Conservation (phyloP, 1,284 basidiomycete species). For the Cryptococcus wingfieldii region DNA sequence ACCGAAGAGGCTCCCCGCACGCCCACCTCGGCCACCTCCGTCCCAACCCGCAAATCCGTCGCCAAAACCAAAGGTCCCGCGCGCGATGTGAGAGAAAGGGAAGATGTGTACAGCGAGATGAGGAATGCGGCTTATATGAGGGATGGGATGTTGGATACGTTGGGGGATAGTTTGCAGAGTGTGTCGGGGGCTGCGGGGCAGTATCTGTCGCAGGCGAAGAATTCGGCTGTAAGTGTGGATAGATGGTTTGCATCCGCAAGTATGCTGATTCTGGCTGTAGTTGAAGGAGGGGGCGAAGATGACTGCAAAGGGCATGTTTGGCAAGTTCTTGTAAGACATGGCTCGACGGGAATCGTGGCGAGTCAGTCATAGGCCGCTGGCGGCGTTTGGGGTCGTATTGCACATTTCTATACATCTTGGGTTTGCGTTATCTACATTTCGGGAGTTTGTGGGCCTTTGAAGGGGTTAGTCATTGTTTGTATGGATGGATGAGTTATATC, state of each 20-base stretch:
- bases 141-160: constrained; percentile 31
- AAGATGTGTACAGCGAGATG: constrained; percentile 43
- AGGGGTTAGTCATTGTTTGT: too few relatives aligned
- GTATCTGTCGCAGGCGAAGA: constrained; percentile 38
- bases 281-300: constrained; percentile 46
- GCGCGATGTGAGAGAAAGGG: constrained; percentile 32
- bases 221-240: constrained; percentile 34
- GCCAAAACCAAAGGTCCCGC: constrained; percentile 20
- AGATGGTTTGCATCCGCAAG: background rate
- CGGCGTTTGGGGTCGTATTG: too few relatives aligned
- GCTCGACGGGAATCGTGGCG: too few relatives aligned
- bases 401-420: too few relatives aligned
- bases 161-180: constrained; percentile 38
- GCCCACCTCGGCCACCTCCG: constrained; percentile 12
- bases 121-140: constrained; percentile 33
- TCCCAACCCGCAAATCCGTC: constrained; percentile 30
- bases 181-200: constrained; percentile 33
- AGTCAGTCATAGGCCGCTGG: background rate
- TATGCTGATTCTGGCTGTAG: constrained; percentile 9
- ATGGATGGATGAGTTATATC: too few relatives aligned
- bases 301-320: constrained; percentile 36
- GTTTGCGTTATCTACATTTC: too few relatives aligned
- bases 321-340: constrained; percentile 27
- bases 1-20: constrained; percentile 19
- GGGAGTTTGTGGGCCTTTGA: too few relatives aligned